Evolutionary conservation across 441 rosid genomes (phyloP), one percentile per base, ranked within the genome.

Genomic region (Pelargonium australe): DNA sequence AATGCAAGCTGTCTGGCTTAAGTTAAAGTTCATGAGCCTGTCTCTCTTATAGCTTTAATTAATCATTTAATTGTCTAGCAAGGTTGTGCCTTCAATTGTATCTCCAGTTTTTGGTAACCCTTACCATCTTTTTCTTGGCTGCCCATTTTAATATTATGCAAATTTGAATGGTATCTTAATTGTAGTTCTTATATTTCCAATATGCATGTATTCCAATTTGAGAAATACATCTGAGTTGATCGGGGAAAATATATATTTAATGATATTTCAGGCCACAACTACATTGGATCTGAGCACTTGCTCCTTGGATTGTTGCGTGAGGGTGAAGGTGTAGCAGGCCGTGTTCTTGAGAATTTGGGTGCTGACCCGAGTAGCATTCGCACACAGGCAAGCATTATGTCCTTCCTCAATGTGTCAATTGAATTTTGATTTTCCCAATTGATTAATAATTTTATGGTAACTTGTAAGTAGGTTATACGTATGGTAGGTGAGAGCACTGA

Each of bases 241-340:
- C n/a, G 2, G 41, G 49, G 5, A 28, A 12, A 5, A 34, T 34
- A 34, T 34, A 4, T 53, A 8, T 14, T 55, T 8, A 1, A 66
- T 65, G 28, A 66, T 19, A 40, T 81, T 79, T 44, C 77, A 95
- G 99, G 99, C 53, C 99, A 92, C 76, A 92, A 90, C 81, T 92
- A 95, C 71, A 95, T 95, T 71, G 99, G 99, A 64, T 89, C 98
- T 2, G 99, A 95, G 85, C 99, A 95, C 77, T 82, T 95, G 79
- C 90, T 95, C 74, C 96, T 95, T 51, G 96, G 61, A 55, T 55
- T 92, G 72, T 92, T 95, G 65, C 92, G 97, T 14, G 99, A 95
- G 84, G 99, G 99, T 64, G 99, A 95, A 85, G 99, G 99, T 77
- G 98, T 95, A 55, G 98, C 99, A 31, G 99, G 96, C 12, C 95